Evolutionary conservation across 1,139 yeast genomes (phyloP), one percentile per base, ranked within the genome.

Genomic region (Suhomyces guaymorum): DNA sequence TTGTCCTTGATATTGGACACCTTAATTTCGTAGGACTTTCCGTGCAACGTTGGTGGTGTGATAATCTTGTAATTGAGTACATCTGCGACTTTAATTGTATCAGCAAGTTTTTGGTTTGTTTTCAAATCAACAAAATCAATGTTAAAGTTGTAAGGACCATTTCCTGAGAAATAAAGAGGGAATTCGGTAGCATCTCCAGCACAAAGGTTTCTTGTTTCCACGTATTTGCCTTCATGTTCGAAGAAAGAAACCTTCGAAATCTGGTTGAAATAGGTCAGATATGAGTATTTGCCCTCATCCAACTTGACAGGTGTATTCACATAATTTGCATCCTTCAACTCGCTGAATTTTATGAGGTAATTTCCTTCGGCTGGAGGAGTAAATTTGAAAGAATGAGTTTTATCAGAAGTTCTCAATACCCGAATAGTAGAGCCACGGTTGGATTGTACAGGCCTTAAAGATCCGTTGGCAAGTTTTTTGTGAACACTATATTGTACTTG

Each of bases 331-430:
- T 84, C 90, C 20, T 71, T 70, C 18, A 83, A 50, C 5, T 68
- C 64, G 21, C 73, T 66, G 57, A 92, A 87, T 17, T 78, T 79
- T 38, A 92, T 81, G 16, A 78, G 80, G 52, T 83, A 92, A 26
- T 74, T 75, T 0, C 98, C 98, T 49, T 89, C 96, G 4, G 73
- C 68, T 1, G 80, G 75, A 3, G 99, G 97, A 43, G 77, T 78
- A 56, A 85, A 88, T 30, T 75, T 71, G 48, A 84, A 79, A 28
- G 79, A 63, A 38, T 62, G 58, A 1, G 54, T 44, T 0, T 54
- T 35, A 6, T 48, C 42, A 15, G 47, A 31, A 50, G 66, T 48
- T 25, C 45, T 54, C 23, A 65, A 40, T 39, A 38, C 44, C 39
- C 70, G 54, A 3, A 47, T 42, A 2, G 48, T 46, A 27, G 50